A percentile compares a stretch with the other conserved stretches of the same genome.
Conservation (phyloP, 352 stramenopile species). For the Pythium graminicola region DNA sequence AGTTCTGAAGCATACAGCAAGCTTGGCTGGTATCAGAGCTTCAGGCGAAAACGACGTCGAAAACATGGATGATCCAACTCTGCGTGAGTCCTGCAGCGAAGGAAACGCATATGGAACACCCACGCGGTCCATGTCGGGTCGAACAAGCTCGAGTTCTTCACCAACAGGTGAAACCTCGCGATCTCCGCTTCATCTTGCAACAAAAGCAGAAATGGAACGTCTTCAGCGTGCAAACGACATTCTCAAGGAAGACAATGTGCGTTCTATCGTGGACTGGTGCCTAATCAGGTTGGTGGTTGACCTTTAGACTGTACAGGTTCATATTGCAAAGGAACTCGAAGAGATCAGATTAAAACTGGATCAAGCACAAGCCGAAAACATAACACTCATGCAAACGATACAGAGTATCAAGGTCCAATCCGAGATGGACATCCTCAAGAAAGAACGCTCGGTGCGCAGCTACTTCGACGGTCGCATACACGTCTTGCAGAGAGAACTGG, state of each 20-base stretch:
- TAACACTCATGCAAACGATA: constrained; percentile 27
- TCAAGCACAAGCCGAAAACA: constrained; percentile 27
- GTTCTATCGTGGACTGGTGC: constrained; percentile 1
- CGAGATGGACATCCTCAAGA: constrained; percentile 48
- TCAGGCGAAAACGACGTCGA: constrained; percentile 1
- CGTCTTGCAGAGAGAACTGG: constrained; percentile 37
- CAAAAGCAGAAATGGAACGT: constrained; percentile 42
- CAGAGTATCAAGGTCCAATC: constrained; percentile 34
- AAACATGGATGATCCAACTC: not conserved
- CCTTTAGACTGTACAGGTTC: constrained; percentile 23
- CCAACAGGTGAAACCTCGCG: not conserved
- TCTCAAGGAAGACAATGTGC: constrained; percentile 58
- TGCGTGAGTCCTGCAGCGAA: not conserved
- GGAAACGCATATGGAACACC: not conserved
- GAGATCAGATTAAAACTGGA: constrained; percentile 19
- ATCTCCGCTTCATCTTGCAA: constrained; percentile 39
- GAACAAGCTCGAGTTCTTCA: not conserved
- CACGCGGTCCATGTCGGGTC: not conserved
- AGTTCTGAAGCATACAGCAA: constrained; percentile 27
- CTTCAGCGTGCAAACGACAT: constrained; percentile 45
- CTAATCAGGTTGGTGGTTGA: not conserved
- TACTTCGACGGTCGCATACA: constrained; percentile 49
- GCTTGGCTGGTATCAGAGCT: not conserved
- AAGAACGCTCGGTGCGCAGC: constrained; percentile 41
- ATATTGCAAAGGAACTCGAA: constrained; percentile 32